Conservation (phyloP, 75 land plant species). For the Cunninghamia lanceolata region DNA sequence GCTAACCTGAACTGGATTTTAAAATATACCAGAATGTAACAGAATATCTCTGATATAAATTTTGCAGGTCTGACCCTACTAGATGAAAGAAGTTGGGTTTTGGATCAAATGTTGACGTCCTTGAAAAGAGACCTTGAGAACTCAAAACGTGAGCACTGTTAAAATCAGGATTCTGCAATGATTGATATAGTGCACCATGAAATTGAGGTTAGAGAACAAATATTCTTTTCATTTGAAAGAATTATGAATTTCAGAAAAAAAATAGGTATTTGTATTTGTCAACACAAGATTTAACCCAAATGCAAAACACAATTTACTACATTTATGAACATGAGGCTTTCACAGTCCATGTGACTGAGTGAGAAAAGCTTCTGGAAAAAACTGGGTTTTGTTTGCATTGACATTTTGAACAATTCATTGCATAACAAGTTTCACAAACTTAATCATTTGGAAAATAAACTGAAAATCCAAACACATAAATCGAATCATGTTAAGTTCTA, state of each 20-base stretch:
- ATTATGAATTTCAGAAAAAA: background rate
- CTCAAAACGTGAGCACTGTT: background rate
- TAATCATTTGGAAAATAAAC: background rate
- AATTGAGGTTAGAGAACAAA: background rate
- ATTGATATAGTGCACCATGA: background rate
- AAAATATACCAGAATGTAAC: background rate
- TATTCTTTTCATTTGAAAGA: background rate
- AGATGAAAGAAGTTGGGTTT: background rate
- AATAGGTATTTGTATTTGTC: background rate
- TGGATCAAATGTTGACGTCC: background rate
- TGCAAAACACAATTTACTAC: background rate
- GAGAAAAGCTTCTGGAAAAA: too few relatives aligned
- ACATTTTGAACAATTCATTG: too few relatives aligned
- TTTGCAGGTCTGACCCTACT: background rate
- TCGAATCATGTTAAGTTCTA: background rate
- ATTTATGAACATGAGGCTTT: too few relatives aligned
- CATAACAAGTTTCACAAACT: background rate
- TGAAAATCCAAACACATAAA: background rate
- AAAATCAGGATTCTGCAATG: background rate
- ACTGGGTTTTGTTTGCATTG: too few relatives aligned
- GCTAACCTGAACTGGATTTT: background rate
- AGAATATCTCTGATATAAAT: background rate
- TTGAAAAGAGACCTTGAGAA: background rate
- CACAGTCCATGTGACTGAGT: too few relatives aligned
- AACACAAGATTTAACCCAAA: background rate